Conservation (phyloP, 176 grass and related monocot species). For the Alopecurus myosuroides region DNA sequence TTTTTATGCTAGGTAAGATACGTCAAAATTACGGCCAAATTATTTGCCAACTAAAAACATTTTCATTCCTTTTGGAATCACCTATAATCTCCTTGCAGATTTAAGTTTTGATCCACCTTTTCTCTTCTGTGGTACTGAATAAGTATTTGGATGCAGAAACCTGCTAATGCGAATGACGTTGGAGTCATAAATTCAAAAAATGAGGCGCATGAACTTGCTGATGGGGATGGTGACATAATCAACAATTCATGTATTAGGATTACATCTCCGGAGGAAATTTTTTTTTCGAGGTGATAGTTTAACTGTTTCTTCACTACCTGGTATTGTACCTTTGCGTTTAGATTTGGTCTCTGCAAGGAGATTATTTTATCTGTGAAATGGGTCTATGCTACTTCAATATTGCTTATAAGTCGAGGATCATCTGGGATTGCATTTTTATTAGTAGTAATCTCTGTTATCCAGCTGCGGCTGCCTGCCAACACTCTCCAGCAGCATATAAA, state of each 20-base stretch:
- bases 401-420: not conserved
- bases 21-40: not conserved
- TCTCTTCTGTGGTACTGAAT: constrained; percentile 9
- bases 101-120: not conserved
- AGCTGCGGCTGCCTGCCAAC: not conserved
- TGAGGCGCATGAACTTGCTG: not conserved
- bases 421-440: constrained; percentile 2
- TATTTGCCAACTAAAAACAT: not conserved
- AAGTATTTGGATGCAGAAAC: constrained; percentile 31
- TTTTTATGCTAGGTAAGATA: not conserved
- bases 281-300: constrained; percentile 27
- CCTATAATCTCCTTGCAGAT: not conserved
- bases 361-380: not conserved
- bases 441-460: not conserved
- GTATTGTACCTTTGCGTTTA: not conserved
- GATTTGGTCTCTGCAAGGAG: not conserved
- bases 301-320: not conserved
- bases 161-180: not conserved
- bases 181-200: constrained; percentile 10
- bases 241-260: not conserved
- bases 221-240: not conserved
- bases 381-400: not conserved
- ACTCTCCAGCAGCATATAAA: not conserved
- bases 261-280: constrained; percentile 8
- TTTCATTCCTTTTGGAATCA: not conserved